Evolutionary conservation across 192 early-diverging fungal species (phyloP).

Genomic region (Ambispora gerdemannii): DNA sequence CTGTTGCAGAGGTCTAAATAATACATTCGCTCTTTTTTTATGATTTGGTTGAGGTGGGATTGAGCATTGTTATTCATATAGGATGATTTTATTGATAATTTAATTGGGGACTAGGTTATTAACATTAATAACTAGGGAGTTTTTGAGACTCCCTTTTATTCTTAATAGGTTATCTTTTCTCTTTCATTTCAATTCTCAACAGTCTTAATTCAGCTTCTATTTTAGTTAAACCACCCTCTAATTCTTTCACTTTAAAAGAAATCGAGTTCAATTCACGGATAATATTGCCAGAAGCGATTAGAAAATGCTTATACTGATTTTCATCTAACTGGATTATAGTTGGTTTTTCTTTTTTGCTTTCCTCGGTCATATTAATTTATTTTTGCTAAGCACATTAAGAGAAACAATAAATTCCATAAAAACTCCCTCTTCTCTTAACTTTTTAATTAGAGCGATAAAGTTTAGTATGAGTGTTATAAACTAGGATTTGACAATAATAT

Average conservation of each 20-base stretch:
- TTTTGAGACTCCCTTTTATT: too few species aligned
- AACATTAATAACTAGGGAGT: too few species aligned
- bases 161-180: background rate
- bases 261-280: background rate
- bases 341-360: background rate
- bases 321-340: conserved; percentile 1
- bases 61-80: too few species aligned
- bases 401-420: background rate
- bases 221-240: background rate
- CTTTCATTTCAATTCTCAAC: background rate
- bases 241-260: background rate
- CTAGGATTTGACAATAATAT: too few species aligned
- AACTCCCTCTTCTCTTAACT: too few species aligned
- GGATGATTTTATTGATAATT: too few species aligned
- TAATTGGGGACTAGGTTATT: too few species aligned
- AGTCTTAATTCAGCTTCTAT: background rate
- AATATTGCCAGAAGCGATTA: conserved; percentile 1
- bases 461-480: too few species aligned
- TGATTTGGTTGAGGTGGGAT: too few species aligned
- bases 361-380: background rate
- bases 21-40: background rate
- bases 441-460: too few species aligned
- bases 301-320: background rate
- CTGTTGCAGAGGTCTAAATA: background rate
- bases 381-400: too few species aligned